These are phyloP conservation scores for Senna tora DNA, from an alignment of 306 rosid genomes.

Conservation along the genomic window DNA sequence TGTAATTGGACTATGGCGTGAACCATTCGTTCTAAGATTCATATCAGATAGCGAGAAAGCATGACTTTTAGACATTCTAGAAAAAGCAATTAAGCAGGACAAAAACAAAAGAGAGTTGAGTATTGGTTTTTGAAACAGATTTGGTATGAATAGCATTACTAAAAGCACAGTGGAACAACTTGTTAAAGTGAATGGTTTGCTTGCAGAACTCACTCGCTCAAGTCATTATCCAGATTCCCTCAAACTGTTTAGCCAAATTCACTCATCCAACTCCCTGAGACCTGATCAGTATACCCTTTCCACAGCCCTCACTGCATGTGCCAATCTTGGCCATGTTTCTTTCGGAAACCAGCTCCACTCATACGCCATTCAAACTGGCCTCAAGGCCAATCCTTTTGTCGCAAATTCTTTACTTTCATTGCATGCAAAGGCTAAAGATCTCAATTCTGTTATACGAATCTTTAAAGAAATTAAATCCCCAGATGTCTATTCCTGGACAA, in stretches of 20 bases:
- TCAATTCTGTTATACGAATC: slow-evolving; percentile 41
- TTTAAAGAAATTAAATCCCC: slow-evolving; percentile 53
- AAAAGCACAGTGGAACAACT: slow-evolving; percentile 36
- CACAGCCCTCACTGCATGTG: slow-evolving; percentile 56
- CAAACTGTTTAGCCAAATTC: slow-evolving; percentile 52
- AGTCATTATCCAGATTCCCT: slow-evolving; percentile 49
- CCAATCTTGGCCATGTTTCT: slow-evolving; percentile 36
- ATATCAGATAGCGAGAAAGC: neutral
- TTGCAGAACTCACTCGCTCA: slow-evolving; percentile 52
- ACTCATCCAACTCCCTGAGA: slow-evolving; percentile 47
- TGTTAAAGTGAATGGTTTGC: slow-evolving; percentile 51
- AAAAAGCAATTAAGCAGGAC: neutral
- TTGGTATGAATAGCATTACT: slow-evolving; percentile 4
- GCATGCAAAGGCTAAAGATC: slow-evolving; percentile 54
- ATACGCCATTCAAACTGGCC: slow-evolving; percentile 51
- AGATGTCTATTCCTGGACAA: slow-evolving; percentile 79
- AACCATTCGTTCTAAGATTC: neutral
- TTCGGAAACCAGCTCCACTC: slow-evolving; percentile 69
- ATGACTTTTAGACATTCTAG: neutral
- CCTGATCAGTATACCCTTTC: slow-evolving; percentile 80
- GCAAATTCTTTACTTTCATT: slow-evolving; percentile 69
- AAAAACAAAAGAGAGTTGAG: slow-evolving; percentile 26
- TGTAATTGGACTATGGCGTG: neutral
- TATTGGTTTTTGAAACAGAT: slow-evolving; percentile 16
- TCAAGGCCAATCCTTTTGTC: slow-evolving; percentile 59